Base-by-base conservation (phyloP, 768 basidiomycete genomes). In the Peribolospora baueri region DNA sequence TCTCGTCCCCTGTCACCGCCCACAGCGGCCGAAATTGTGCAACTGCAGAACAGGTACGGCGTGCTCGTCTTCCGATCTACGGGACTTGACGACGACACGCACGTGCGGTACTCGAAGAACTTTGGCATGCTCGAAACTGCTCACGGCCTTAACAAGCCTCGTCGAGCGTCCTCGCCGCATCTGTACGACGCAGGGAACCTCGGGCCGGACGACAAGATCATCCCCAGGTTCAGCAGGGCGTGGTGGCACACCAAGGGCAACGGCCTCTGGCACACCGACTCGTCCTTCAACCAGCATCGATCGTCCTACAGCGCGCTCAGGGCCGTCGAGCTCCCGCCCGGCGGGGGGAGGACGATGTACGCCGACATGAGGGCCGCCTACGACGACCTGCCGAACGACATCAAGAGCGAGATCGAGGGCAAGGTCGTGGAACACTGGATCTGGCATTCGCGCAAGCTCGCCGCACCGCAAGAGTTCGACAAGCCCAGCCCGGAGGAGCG, bases 41-140 rank as follows among this genome's bases (percentile, higher is more conserved):
- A 48, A 46, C 25, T 51, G n/a, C 43, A 53, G 46, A 14, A 64
- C 53, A 57, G 54, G 48, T 65, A 67, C 46, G 64, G 61, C 40
- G 61, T 67, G 5, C 49, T 65, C 13, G 62, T 66, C n/a, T 64
- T 63, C 52, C 64, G 65, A 14, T 61, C 65, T 46, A 67, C 66
- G 8, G 63, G 64, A 9, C 54, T 67, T 47, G 58, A 62, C 42
- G 66, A 67, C 52, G 54, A 60, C 25, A 57, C 51, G n/a, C 61
- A 65, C 49, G 57, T 65, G 39, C 57, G 55, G 5, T 63, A 63
- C 52, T 58, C 58, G 2, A 52, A 58, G 47, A 54, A 62, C 36
- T 61, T 65, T 45, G 65, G 65, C 11, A 57, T 63, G 48, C 53
- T 65, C 42, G 64, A 60, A 42, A 41, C 5, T 13, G 37, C 10